Evolutionary conservation across 2,329 filamentous ascomycete species (phyloP), one percentile per base, ranked within the genome.

Genomic region (Colletotrichum destructivum): DNA sequence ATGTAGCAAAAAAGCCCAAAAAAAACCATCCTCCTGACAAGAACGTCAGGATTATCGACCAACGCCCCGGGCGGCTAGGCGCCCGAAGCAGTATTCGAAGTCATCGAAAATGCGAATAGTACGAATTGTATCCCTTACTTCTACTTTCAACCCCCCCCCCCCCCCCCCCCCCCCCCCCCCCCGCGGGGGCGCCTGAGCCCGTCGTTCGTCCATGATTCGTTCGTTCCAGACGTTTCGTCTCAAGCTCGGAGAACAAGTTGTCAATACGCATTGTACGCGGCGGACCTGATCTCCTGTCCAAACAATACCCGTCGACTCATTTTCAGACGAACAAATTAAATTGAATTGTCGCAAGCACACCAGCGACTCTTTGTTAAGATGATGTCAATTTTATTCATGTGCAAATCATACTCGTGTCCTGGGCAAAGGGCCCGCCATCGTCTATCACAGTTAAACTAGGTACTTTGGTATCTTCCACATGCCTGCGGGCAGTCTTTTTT

Each of bases 121-220:
- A n/a, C 18, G 15, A n/a, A 4, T 85, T 2, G 86, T 85, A 0
- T 81, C 84, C 1, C 83, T 86, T 0, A 8, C 8, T 38, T 38
- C 85, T 82, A 76, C 68, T 85, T 23, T 81, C 88, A 38, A 11
- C 35, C 35, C 35, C 35, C 31, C 8, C 31, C 31, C 23, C 23
- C 23, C 23, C 3, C n/a, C n/a, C n/a, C 35, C 35, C 35, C 35
- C 35, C 35, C 35, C 35, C 35, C 35, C 35, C 35, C 31, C 26
- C 26, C 26, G 2, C 3, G 26, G 26, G 26, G 26, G 5, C 31
- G 35, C 8, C 35, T 38, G 35, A 38, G 35, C 42, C 76, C 83
- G 26, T 81, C 79, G 63, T 86, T 86, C 56, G 87, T 87, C 3
- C 86, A 87, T 75, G 76, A 78, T 55, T 63, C 88, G 66, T 13